These are phyloP conservation scores for Exophiala mesophila DNA, from an alignment of 2,329 filamentous ascomycete species.

Conservation along the genomic window DNA sequence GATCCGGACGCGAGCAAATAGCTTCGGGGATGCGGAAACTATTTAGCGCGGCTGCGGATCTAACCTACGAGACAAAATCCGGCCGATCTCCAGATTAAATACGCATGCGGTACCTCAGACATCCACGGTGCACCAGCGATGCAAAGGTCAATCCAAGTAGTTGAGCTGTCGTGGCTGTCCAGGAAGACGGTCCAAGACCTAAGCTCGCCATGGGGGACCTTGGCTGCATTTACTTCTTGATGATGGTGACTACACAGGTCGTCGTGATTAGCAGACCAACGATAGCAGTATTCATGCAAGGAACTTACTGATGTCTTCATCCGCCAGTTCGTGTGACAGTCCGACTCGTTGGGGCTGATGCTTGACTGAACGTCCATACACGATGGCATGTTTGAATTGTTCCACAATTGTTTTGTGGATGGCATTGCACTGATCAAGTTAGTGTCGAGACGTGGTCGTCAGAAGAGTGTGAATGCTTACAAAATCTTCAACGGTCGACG, in stretches of 20 bases:
- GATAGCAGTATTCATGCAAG: neutral
- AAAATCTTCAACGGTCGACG: constrained; percentile 93
- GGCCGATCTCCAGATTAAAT: too few relatives aligned
- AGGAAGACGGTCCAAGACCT: too few relatives aligned
- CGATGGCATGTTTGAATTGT: constrained; percentile 90
- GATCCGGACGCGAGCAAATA: constrained; percentile 15
- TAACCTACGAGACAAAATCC: too few relatives aligned
- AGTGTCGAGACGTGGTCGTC: constrained; percentile 32
- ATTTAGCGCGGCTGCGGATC: too few relatives aligned
- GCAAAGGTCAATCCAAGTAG: too few relatives aligned
- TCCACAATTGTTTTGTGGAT: constrained; percentile 96
- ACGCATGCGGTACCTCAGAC: too few relatives aligned
- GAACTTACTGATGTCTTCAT: constrained; percentile 89
- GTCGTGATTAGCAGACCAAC: neutral
- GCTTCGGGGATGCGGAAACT: too few relatives aligned
- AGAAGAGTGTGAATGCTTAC: constrained; percentile 52
- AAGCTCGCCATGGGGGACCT: neutral
- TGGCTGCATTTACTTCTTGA: constrained; percentile 30
- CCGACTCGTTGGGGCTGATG: constrained; percentile 97
- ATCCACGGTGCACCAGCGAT: too few relatives aligned
- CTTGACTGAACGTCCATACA: constrained; percentile 97
- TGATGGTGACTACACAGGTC: constrained; percentile 31
- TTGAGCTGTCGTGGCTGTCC: too few relatives aligned
- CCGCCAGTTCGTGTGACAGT: constrained; percentile 80
- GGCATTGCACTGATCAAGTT: constrained; percentile 69